Evolutionary conservation across 2,329 filamentous ascomycete genomes (phyloP).

Genomic region (Bipolaris cookei): DNA sequence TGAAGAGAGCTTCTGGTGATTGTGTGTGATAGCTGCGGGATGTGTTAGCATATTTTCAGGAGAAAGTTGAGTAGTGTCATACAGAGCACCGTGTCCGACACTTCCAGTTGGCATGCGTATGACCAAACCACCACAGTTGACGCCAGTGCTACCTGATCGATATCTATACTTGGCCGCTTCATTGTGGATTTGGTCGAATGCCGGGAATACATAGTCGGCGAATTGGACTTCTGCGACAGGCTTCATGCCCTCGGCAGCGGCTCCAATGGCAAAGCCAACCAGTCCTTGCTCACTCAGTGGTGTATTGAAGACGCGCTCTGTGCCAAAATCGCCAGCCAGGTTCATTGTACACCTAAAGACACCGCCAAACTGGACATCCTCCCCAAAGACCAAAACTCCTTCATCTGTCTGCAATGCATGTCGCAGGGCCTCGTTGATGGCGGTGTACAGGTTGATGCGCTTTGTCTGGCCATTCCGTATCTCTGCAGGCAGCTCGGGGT

Average conservation of each 20-base stretch:
- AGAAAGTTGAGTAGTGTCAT: conserved; percentile 28
- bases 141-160: conserved; percentile 64
- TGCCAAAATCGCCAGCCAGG: conserved; percentile 83
- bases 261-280: conserved; percentile 89
- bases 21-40: conserved; percentile 75
- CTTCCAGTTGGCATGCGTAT: conserved; percentile 89
- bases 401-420: conserved; percentile 84
- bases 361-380: conserved; percentile 96
- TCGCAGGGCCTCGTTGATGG: conserved; percentile 87
- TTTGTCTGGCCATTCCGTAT: conserved; percentile 74
- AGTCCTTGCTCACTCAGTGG: conserved; percentile 94
- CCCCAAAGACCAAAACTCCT: conserved; percentile 87
- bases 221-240: conserved; percentile 96
- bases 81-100: conserved; percentile 85
- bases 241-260: conserved; percentile 88
- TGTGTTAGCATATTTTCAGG: conserved; percentile 10
- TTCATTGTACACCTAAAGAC: conserved; percentile 96
- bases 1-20: conserved; percentile 86
- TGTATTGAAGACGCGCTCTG: conserved; percentile 93
- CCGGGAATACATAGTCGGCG: conserved; percentile 91
- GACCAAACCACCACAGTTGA: conserved; percentile 74
- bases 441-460: conserved; percentile 91
- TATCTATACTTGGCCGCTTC: conserved; percentile 90
- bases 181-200: conserved; percentile 93
- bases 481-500: conserved; percentile 72